Evolutionary conservation across 345 rosid genomes (phyloP).

Genomic region (Barbarea vulgaris): DNA sequence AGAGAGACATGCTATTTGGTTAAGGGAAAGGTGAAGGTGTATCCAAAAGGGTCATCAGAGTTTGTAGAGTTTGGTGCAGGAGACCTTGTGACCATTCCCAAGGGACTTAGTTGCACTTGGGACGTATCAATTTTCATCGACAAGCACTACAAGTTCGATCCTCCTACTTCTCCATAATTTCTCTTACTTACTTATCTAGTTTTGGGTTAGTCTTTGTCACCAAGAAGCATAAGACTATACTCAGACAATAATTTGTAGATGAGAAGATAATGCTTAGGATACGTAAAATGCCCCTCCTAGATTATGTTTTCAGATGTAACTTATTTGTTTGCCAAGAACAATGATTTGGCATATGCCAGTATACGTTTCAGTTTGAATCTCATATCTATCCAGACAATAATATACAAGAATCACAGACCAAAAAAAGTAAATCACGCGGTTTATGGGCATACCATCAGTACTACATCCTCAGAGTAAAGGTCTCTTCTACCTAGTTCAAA

Average conservation of each 20-base stretch:
- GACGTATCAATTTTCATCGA: conserved; percentile 83
- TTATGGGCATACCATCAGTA: background rate
- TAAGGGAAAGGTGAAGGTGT: conserved; percentile 84
- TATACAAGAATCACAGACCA: background rate
- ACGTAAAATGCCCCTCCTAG: conserved; percentile 22
- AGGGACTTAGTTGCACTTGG: conserved; percentile 96
- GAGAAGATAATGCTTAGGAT: conserved; percentile 21
- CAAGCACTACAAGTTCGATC: conserved; percentile 89
- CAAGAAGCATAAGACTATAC: conserved; percentile 33
- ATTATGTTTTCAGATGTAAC: conserved; percentile 26
- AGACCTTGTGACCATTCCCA: conserved; percentile 86
- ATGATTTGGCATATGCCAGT: conserved; percentile 10
- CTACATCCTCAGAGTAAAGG: background rate
- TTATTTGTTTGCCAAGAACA: conserved; percentile 18
- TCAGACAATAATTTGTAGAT: conserved; percentile 19
- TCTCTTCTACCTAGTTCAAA: conserved; percentile 36
- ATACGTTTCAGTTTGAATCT: background rate
- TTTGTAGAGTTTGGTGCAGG: conserved; percentile 92
- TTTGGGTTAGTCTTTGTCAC: conserved; percentile 35
- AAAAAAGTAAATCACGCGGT: conserved; percentile 2
- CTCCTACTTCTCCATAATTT: conserved; percentile 40
- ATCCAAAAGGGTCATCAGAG: conserved; percentile 55
- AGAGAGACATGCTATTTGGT: conserved; percentile 84
- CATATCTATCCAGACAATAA: conserved; percentile 3
- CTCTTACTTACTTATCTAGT: conserved; percentile 13